Evolutionary conservation across 768 basidiomycete species (phyloP).

Genomic region (Phaeotremella skinneri): DNA sequence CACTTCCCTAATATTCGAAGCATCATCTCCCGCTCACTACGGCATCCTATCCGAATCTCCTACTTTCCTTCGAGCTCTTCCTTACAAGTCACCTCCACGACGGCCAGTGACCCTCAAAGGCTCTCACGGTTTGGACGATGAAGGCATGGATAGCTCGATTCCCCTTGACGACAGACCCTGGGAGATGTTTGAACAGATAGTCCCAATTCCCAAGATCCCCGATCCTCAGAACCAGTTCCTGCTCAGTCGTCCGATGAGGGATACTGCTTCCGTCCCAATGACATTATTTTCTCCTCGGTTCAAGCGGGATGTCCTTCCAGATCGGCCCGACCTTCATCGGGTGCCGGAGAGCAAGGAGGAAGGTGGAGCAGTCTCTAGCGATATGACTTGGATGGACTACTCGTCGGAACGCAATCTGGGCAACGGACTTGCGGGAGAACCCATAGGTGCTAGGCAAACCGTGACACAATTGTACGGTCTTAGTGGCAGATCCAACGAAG

Average conservation of each 20-base stretch:
- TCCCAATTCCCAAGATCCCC: slow-evolving; percentile 12
- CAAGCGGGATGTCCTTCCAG: slow-evolving; percentile 31
- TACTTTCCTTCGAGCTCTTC: slow-evolving; percentile 15
- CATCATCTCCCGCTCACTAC: slow-evolving; percentile 15
- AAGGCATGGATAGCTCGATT: slow-evolving; percentile 9
- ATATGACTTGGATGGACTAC: slow-evolving; percentile 19
- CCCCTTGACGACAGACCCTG: slow-evolving; percentile 40
- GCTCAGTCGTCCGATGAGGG: slow-evolving; percentile 15
- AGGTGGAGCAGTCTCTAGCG: background rate
- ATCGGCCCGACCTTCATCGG: background rate
- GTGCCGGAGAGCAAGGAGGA: slow-evolving; percentile 4
- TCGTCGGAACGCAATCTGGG: slow-evolving; percentile 42
- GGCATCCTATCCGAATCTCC: slow-evolving; percentile 10
- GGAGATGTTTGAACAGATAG: slow-evolving; percentile 42
- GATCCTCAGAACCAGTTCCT: slow-evolving; percentile 32
- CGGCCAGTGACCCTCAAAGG: slow-evolving; percentile 22
- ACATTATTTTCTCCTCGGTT: slow-evolving; percentile 33
- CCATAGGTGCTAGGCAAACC: slow-evolving; percentile 17
- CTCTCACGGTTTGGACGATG: slow-evolving; percentile 5
- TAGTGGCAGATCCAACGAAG: background rate
- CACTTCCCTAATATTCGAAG: slow-evolving; percentile 30
- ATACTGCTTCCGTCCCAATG: slow-evolving; percentile 36
- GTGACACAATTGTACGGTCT: slow-evolving; percentile 23
- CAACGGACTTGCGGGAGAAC: slow-evolving; percentile 36
- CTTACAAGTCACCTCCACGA: slow-evolving; percentile 22